These are phyloP conservation scores for Dactylellina haptotyla DNA, from an alignment of 2,329 filamentous ascomycete species.

Conservation along the genomic window DNA sequence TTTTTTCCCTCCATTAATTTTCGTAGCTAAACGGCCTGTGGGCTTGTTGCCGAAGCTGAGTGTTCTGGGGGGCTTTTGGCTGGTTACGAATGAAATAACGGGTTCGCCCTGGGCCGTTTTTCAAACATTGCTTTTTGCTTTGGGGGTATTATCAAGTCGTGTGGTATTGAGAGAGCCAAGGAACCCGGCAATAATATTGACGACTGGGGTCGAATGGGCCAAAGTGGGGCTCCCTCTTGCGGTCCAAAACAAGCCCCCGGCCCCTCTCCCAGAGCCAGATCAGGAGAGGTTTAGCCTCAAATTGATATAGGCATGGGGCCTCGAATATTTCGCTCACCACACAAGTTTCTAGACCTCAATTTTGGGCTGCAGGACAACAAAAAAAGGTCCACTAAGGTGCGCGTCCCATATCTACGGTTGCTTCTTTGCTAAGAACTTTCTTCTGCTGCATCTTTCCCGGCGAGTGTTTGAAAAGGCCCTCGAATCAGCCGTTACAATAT, in stretches of 20 bases:
- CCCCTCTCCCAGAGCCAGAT: constrained; percentile 31
- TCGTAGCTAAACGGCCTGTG: constrained; percentile 31
- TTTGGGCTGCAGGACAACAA: constrained; percentile 4
- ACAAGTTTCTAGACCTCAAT: constrained; percentile 6
- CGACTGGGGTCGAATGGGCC: constrained; percentile 17
- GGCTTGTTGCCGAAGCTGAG: constrained; percentile 27
- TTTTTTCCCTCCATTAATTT: constrained; percentile 18
- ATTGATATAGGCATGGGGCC: constrained; percentile 25
- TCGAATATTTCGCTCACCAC: constrained; percentile 49
- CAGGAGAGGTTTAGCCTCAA: constrained; percentile 53
- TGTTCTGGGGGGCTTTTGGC: constrained; percentile 27
- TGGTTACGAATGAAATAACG: constrained; percentile 40
- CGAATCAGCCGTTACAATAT: neutral
- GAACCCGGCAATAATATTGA: constrained; percentile 9
- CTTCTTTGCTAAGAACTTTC: neutral
- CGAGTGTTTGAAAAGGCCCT: neutral
- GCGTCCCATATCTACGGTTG: constrained; percentile 12
- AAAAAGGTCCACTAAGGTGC: constrained; percentile 15
- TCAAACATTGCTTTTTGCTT: constrained; percentile 23
- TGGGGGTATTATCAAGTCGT: constrained; percentile 14
- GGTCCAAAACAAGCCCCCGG: constrained; percentile 43
- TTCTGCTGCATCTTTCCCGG: neutral
- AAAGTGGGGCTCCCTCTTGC: constrained; percentile 30
- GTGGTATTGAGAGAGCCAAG: neutral
- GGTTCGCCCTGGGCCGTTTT: constrained; percentile 37